Base-by-base conservation (phyloP, 2,329 filamentous ascomycete species). In the Aureobasidium sp. region DNA sequence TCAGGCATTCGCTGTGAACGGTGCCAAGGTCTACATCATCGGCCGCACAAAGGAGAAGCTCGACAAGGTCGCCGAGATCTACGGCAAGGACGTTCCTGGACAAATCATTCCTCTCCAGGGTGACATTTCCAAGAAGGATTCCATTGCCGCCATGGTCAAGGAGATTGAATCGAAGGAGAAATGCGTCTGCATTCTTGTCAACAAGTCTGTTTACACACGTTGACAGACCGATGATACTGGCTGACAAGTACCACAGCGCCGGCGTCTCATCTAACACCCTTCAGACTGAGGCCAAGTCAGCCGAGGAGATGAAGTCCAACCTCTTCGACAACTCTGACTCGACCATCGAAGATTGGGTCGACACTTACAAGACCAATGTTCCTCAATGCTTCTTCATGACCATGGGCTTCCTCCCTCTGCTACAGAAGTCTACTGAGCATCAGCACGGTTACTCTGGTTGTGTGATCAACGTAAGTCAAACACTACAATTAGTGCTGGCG, bases 1-100 rank as follows among this genome's bases (percentile, higher is more conserved):
- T 20, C 77, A 79, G 66, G 69, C 52, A 12, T 64, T 67, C 34
- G 66, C 65, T 27, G 64, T 68, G 50, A 73, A 73, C 63, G 71
- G 71, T 2, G 72, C 71, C 34, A 79, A 79, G 67, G 77, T 79
- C 27, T 80, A 80, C 68, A 79, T 80, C 65, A 73, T 76, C 23
- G 78, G 78, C 44, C 74, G 78, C 26, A 79, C 76, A 10, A 68
- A 76, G 61, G 78, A 80, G 64, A 80, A 80, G 71, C 74, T 80
- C 7, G 75, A 79, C 17, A 73, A 69, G n/a, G 78, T 79, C 7
- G 77, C 70, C 12, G 72, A 78, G 64, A 72, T 70, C 15, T 75
- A 78, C 65, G 72, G 74, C 56, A 74, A 79, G 65, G 73, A 73
- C 53, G 77, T 79, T 58, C 62, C 73, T 5, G 78, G 78, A 44